These are phyloP conservation scores for Trichodelitschia bisporula DNA, from an alignment of 495 filamentous ascomycete genomes.

Conservation along the genomic window DNA sequence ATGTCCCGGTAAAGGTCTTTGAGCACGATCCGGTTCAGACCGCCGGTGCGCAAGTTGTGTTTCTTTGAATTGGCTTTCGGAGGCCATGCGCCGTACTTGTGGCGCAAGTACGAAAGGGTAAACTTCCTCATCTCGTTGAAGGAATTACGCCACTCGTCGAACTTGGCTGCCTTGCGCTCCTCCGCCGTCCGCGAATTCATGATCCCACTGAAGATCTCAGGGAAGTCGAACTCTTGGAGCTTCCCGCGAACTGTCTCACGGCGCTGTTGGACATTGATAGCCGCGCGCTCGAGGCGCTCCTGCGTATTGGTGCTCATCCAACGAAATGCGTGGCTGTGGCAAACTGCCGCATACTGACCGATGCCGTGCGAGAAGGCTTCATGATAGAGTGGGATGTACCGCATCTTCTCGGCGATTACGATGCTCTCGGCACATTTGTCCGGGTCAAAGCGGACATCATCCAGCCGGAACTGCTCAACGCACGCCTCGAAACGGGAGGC, in stretches of 20 bases:
- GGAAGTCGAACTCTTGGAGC: slow-evolving; percentile 70
- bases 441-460: slow-evolving; percentile 56
- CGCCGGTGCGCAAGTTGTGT: slow-evolving; percentile 63
- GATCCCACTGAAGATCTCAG: slow-evolving; percentile 68
- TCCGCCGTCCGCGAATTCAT: slow-evolving; percentile 49
- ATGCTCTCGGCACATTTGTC: slow-evolving; percentile 84
- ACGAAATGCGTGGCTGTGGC: slow-evolving; percentile 39
- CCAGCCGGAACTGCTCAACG: slow-evolving; percentile 47
- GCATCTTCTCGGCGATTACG: slow-evolving; percentile 66
- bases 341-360: slow-evolving; percentile 53
- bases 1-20: slow-evolving; percentile 69
- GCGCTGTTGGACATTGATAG: slow-evolving; percentile 50
- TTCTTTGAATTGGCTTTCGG: slow-evolving; percentile 82
- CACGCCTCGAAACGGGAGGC: slow-evolving; percentile 51
- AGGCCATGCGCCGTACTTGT: slow-evolving; percentile 77
- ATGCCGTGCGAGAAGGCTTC: slow-evolving; percentile 87
- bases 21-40: slow-evolving; percentile 64
- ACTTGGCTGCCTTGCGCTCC: slow-evolving; percentile 55
- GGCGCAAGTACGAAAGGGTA: slow-evolving; percentile 53
- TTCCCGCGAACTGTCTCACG: slow-evolving; percentile 38
- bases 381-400: slow-evolving; percentile 56
- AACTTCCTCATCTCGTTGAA: slow-evolving; percentile 55
- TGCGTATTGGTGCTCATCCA: slow-evolving; percentile 46
- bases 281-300: slow-evolving; percentile 56
- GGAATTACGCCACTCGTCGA: slow-evolving; percentile 53